These are phyloP conservation scores for Collariella sp. DNA, from an alignment of 495 filamentous ascomycete species.

Conservation along the genomic window DNA sequence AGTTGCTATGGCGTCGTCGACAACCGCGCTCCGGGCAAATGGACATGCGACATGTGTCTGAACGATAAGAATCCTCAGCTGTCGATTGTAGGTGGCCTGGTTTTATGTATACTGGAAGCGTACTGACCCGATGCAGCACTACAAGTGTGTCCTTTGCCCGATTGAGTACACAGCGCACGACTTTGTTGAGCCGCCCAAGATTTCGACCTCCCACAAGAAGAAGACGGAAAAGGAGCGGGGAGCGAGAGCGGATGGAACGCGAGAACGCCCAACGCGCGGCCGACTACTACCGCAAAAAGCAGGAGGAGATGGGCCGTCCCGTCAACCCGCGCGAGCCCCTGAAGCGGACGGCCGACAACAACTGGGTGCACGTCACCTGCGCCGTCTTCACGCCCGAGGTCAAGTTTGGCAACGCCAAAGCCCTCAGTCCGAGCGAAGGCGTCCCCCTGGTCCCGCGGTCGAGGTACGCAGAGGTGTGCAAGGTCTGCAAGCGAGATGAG, in stretches of 20 bases:
- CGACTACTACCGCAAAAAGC: constrained; percentile 70
- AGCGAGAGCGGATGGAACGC: constrained; percentile 76
- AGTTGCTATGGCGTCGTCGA: constrained; percentile 82
- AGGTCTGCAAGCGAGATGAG: constrained; percentile 62
- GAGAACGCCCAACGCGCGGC: constrained; percentile 66
- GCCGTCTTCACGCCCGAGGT: constrained; percentile 87
- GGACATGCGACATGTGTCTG: constrained; percentile 90
- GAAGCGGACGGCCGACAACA: constrained; percentile 87
- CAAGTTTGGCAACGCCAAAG: constrained; percentile 76
- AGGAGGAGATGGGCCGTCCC: constrained; percentile 73
- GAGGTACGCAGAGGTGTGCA: constrained; percentile 65
- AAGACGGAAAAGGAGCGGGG: constrained; percentile 86
- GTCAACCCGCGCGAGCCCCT: constrained; percentile 80
- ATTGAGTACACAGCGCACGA: constrained; percentile 67
- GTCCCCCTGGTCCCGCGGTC: constrained; percentile 66
- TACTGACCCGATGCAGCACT: constrained; percentile 46
- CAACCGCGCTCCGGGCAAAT: constrained; percentile 63
- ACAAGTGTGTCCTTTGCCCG: constrained; percentile 88
- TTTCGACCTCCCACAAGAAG: constrained; percentile 57
- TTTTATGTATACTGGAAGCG: background rate
- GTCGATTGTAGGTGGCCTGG: constrained; percentile 58
- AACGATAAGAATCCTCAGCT: constrained; percentile 85
- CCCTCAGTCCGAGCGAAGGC: constrained; percentile 77
- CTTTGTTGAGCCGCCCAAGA: constrained; percentile 74
- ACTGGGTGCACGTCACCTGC: constrained; percentile 96